These are phyloP conservation scores for Leucosporidium scottii DNA, from an alignment of 768 basidiomycete species.

Conservation along the genomic window DNA sequence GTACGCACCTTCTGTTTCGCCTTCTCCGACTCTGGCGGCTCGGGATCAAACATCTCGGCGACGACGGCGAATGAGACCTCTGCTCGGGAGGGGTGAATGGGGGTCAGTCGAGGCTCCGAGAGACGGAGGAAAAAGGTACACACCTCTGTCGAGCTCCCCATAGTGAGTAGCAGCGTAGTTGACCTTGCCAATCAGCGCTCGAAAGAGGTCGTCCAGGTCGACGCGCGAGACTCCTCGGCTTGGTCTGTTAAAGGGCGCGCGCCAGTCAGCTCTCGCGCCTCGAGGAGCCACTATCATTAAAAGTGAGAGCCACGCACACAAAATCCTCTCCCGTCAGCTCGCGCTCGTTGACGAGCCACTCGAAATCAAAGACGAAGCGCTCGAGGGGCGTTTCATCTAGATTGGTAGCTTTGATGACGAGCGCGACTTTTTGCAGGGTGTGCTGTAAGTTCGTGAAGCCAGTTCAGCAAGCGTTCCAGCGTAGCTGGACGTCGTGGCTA, in stretches of 20 bases:
- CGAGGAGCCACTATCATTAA: too few relatives aligned
- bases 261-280: too few relatives aligned
- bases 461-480: neutral
- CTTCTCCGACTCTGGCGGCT: constrained; percentile 3
- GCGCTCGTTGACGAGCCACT: constrained; percentile 49
- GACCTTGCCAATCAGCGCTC: constrained; percentile 74
- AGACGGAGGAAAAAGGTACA: neutral
- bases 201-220: constrained; percentile 66
- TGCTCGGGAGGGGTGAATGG: neutral
- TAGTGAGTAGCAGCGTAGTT: constrained; percentile 68
- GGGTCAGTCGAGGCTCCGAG: neutral
- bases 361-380: constrained; percentile 79
- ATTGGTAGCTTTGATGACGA: constrained; percentile 67
- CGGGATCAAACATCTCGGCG: constrained; percentile 30
- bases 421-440: constrained; percentile 65
- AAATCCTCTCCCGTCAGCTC: constrained; percentile 54
- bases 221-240: constrained; percentile 56
- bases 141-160: constrained; percentile 40
- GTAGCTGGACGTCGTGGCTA: too few relatives aligned
- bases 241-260: too few relatives aligned
- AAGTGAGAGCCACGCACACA: neutral
- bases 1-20: constrained; percentile 7
- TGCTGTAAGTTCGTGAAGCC: constrained; percentile 51
- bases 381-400: constrained; percentile 72
- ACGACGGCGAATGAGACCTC: constrained; percentile 21